A percentile compares a stretch with the other conserved stretches of the same genome.
Conservation (phyloP, 2,329 filamentous ascomycete genomes). For the Lachnellula occidentalis region DNA sequence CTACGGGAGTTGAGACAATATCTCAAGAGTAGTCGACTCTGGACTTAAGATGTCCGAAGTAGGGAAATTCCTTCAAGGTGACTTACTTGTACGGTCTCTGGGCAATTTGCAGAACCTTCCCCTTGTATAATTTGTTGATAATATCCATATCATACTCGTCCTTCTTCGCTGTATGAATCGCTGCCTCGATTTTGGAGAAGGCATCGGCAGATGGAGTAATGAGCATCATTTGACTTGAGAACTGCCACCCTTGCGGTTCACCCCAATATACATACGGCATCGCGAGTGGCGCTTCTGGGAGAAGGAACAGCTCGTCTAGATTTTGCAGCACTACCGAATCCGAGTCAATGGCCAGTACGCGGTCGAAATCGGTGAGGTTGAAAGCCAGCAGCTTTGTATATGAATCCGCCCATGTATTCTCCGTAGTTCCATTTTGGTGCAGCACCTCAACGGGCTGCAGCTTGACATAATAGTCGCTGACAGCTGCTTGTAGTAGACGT, state of each 20-base stretch:
- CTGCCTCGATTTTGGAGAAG: constrained; percentile 18
- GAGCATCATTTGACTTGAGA: constrained; percentile 23
- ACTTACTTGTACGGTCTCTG: constrained; percentile 46
- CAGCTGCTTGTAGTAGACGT: constrained; percentile 20
- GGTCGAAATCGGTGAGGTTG: constrained; percentile 25
- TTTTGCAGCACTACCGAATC: constrained; percentile 21
- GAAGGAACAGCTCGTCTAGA: constrained; percentile 26
- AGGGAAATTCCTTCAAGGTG: too few species aligned
- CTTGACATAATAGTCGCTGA: constrained; percentile 20
- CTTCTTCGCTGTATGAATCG: constrained; percentile 11
- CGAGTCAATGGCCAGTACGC: constrained; percentile 23
- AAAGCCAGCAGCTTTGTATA: constrained; percentile 28
- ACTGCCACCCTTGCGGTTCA: constrained; percentile 19
- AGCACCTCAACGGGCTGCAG: constrained; percentile 23
- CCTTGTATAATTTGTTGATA: constrained; percentile 47
- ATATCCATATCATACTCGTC: constrained; percentile 26
- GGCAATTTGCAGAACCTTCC: constrained; percentile 47
- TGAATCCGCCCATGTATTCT: constrained; percentile 23
- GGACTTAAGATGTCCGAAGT: too few species aligned
- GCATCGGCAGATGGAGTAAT: constrained; percentile 17
- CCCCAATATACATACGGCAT: constrained; percentile 28
- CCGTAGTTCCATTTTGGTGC: constrained; percentile 10
- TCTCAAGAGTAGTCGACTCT: too few species aligned
- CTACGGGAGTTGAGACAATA: too few species aligned
- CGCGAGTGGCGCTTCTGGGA: constrained; percentile 22